Base-by-base conservation (phyloP, 345 rosid genomes). In the Viola odorata region DNA sequence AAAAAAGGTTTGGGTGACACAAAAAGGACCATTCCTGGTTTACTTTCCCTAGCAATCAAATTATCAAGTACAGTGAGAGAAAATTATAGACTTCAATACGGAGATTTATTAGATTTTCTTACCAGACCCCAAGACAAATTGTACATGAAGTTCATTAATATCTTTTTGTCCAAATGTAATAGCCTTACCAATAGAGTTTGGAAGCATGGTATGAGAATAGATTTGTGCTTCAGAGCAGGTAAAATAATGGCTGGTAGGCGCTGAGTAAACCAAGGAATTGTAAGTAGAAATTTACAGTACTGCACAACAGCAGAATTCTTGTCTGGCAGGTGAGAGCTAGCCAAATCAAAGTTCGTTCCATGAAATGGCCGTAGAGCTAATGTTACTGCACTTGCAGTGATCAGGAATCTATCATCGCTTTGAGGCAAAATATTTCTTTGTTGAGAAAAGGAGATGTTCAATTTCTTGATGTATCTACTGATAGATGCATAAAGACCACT, bases 301-400 rank as follows among this genome's bases (percentile, higher is more conserved):
- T 81, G 85, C 64, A 74, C 76, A 60, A 74, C 67, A 58, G 87
- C 86, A 76, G 62, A 63, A 65, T 64, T 59, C 44, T 61, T 48
- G 54, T 74, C 77, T 41, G 47, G 49, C 11, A 15, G 65, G 62
- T 60, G 63, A 63, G 71, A 66, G 40, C 63, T 73, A 78, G 52
- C 67, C 32, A 40, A 58, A 68, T 58, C 72, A 67, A 72, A 58
- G 52, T 75, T 62, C 45, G 63, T 73, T 52, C 59, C 60, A 44
- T 82, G 90, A 73, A 89, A 85, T 63, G 98, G 96, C 58, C 98
- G 84, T 63, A 92, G 67, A 55, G 91, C 91, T 75, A 89, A 75
- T 32, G 95, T 87, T 62, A 92, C 64, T 48, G 85, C 87, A 80
- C 86, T 84, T 41, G 96, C 89, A 44, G 83, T 89, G 60, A 89